These are phyloP conservation scores for Metschnikowia orientalis DNA, from an alignment of 805 yeast species.

Conservation along the genomic window DNA sequence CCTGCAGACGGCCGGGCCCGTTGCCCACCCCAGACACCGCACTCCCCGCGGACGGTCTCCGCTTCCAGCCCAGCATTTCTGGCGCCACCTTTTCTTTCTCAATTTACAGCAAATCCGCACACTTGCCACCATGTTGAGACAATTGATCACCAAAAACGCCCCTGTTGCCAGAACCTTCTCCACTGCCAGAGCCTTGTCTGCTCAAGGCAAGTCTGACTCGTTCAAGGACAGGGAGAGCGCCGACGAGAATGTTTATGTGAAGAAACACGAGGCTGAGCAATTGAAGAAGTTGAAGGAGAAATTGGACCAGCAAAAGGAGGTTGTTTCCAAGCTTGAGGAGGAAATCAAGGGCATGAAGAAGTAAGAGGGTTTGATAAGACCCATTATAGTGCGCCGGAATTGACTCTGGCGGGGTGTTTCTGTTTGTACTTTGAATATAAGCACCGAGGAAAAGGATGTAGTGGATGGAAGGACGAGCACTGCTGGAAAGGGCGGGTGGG, in stretches of 20 bases:
- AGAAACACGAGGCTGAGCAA: constrained; percentile 87
- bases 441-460: too few relatives aligned
- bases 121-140: constrained; percentile 17
- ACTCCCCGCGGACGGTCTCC: constrained; percentile 3
- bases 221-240: constrained; percentile 85
- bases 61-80: constrained; percentile 1
- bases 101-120: not conserved
- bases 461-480: too few relatives aligned
- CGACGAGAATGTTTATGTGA: constrained; percentile 79
- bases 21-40: constrained; percentile 2
- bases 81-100: not conserved
- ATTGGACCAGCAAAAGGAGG: constrained; percentile 68
- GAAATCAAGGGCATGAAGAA: constrained; percentile 49
- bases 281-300: constrained; percentile 70
- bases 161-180: constrained; percentile 16
- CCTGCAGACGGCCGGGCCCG: constrained; percentile 4
- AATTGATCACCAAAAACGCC: constrained; percentile 15
- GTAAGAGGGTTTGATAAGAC: too few relatives aligned
- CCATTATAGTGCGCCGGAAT: too few relatives aligned
- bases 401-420: too few relatives aligned
- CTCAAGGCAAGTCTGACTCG: constrained; percentile 20
- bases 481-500: too few relatives aligned
- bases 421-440: too few relatives aligned
- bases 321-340: constrained; percentile 45
- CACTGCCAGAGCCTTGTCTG: constrained; percentile 11